Conservation (phyloP, 257 asterid species). For the Linderniella brevidens region DNA sequence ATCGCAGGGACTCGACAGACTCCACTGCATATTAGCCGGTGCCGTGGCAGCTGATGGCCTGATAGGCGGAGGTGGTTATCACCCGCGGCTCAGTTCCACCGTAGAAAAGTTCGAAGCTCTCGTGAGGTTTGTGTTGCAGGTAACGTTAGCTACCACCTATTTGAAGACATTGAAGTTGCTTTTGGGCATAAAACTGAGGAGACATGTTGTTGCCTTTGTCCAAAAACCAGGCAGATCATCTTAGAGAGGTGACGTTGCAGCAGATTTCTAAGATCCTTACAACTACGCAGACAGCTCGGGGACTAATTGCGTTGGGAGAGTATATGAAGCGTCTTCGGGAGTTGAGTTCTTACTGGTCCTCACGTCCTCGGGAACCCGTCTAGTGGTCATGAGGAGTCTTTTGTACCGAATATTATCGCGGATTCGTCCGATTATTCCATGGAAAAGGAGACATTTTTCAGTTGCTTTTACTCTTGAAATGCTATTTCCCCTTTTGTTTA, state of each 20-base stretch:
- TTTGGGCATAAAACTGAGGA: no score
- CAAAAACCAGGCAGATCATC: constrained; percentile 41
- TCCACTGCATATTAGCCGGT: constrained; percentile 38
- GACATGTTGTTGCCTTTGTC: no score
- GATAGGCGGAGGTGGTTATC: constrained; percentile 46
- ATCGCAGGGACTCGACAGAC: constrained; percentile 76
- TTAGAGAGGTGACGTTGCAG: constrained; percentile 34
- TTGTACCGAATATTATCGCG: no score
- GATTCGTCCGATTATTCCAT: no score
- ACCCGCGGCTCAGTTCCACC: constrained; percentile 44
- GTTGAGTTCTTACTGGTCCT: constrained; percentile 32
- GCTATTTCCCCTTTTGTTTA: no score
- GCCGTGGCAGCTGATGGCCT: constrained; percentile 34
- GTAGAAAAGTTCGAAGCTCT: constrained; percentile 52
- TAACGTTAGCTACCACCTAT: constrained; percentile 13
- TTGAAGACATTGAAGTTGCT: neutral
- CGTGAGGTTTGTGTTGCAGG: constrained; percentile 71
- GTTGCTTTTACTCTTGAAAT: no score
- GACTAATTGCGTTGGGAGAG: constrained; percentile 42
- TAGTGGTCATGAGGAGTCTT: no score
- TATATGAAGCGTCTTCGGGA: constrained; percentile 33
- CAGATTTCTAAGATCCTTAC: constrained; percentile 29
- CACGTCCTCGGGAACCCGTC: constrained; percentile 23
- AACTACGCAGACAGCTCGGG: constrained; percentile 37
- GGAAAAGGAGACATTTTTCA: no score